phyloP scores from a whole-genome alignment of 495 filamentous ascomycete species.

The Choiromyces venosus region DNA sequence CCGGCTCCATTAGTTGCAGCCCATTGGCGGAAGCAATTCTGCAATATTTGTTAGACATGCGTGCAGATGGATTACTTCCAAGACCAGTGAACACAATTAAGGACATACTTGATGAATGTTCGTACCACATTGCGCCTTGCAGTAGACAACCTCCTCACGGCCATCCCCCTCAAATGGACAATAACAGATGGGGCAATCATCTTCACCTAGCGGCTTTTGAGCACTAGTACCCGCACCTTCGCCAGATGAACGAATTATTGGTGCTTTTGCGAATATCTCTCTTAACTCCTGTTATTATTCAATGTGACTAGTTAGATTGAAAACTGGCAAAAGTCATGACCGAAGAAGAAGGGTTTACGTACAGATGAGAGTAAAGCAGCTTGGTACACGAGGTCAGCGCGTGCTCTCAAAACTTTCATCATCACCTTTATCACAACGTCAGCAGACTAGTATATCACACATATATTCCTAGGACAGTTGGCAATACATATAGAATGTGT shows the following conservation, averaged over 20 bases:
- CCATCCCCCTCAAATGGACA: constrained; percentile 52
- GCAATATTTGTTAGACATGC: constrained; percentile 1
- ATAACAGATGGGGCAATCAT: constrained; percentile 66
- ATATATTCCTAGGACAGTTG: neutral
- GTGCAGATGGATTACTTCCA: neutral
- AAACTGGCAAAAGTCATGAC: neutral
- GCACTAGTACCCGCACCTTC: constrained; percentile 39
- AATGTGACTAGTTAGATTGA: neutral
- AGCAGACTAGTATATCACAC: neutral
- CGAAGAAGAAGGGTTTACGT: constrained; percentile 10
- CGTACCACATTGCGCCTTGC: constrained; percentile 59
- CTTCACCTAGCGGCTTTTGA: constrained; percentile 48
- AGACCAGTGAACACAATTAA: neutral
- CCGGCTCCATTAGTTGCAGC: constrained; percentile 45
- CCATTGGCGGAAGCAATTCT: constrained; percentile 59
- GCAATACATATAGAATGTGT: constrained; percentile 59
- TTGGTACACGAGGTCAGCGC: constrained; percentile 57
- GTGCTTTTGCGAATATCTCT: constrained; percentile 49
- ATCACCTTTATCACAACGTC: constrained; percentile 47
- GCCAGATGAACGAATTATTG: constrained; percentile 39
- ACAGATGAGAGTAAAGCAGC: constrained; percentile 56
- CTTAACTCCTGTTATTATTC: constrained; percentile 51
- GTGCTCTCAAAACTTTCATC: constrained; percentile 56
- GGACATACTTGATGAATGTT: constrained; percentile 56
- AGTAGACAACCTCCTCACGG: constrained; percentile 57